Percentiles rank a stretch among this genome's conserved stretches.
Conservation (phyloP, 2,329 filamentous ascomycete species). For the Teratosphaeria nubilosa region DNA sequence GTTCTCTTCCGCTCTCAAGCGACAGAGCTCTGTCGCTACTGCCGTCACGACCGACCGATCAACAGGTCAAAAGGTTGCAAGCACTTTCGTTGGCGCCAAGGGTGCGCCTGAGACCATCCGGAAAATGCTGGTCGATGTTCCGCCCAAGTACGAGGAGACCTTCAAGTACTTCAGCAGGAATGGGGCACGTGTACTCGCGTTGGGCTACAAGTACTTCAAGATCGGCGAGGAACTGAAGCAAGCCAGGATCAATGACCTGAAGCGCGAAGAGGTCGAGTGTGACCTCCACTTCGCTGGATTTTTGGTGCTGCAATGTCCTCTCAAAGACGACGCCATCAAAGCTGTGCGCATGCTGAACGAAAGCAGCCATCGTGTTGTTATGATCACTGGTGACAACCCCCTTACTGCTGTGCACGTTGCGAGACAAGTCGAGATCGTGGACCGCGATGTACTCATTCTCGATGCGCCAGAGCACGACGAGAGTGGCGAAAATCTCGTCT, state of each 20-base stretch:
- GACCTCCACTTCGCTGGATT: slow-evolving; percentile 87
- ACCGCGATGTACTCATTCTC: slow-evolving; percentile 86
- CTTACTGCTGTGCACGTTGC: slow-evolving; percentile 94
- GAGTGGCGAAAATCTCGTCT: slow-evolving; percentile 71
- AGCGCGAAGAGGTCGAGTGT: slow-evolving; percentile 82
- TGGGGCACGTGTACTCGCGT: slow-evolving; percentile 82
- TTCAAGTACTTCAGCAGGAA: slow-evolving; percentile 97
- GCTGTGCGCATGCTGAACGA: slow-evolving; percentile 96
- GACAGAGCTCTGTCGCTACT: slow-evolving; percentile 87
- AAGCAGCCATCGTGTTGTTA: slow-evolving; percentile 94
- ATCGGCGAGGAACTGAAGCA: slow-evolving; percentile 71
- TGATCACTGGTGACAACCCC: slow-evolving; percentile 98
- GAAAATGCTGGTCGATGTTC: slow-evolving; percentile 77
- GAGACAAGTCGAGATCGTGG: slow-evolving; percentile 91
- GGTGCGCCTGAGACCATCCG: slow-evolving; percentile 95
- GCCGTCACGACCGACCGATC: slow-evolving; percentile 61
- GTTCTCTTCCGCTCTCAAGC: slow-evolving; percentile 92
- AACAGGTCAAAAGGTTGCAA: slow-evolving; percentile 65
- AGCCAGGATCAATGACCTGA: slow-evolving; percentile 81
- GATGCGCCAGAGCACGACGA: slow-evolving; percentile 88
- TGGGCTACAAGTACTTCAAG: slow-evolving; percentile 88
- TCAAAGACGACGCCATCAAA: slow-evolving; percentile 93
- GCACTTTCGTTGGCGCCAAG: slow-evolving; percentile 91
- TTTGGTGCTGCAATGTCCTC: slow-evolving; percentile 83
- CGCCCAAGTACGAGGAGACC: slow-evolving; percentile 88